Percentiles rank a stretch among this genome's conserved stretches.
These are phyloP conservation scores for Chaetomium globosum DNA, from an alignment of 2,329 filamentous ascomycete species.

Conservation along the genomic window DNA sequence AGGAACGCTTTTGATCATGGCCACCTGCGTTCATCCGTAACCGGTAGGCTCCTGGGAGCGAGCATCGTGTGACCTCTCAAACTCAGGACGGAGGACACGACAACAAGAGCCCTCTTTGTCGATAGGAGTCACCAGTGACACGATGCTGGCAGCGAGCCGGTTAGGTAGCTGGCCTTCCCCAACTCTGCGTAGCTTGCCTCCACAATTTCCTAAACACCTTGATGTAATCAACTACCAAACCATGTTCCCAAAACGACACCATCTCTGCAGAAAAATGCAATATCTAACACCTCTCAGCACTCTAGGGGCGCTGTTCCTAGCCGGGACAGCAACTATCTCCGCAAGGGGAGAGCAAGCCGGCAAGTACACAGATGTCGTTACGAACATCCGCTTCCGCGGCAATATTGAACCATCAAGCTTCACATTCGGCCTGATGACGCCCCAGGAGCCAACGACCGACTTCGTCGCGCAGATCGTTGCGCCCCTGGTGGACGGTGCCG, in stretches of 20 bases:
- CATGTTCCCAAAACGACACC: background rate
- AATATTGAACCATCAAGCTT: constrained; percentile 45
- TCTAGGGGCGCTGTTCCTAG: background rate
- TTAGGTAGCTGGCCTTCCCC: background rate
- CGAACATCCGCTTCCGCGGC: constrained; percentile 49
- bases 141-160: background rate
- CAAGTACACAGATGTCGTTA: constrained; percentile 27
- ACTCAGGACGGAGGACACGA: background rate
- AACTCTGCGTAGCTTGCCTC: background rate
- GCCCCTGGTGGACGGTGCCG: constrained; percentile 45
- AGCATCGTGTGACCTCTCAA: background rate
- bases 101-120: background rate
- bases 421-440: constrained; percentile 55
- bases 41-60: background rate
- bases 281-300: background rate
- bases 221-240: background rate
- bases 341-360: background rate
- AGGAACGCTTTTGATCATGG: no score
- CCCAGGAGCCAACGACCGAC: constrained; percentile 52
- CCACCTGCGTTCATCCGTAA: no score
- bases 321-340: background rate
- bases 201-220: background rate
- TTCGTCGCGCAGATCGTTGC: constrained; percentile 58
- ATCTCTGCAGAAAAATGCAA: background rate
- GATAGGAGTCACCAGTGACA: background rate